Evolutionary conservation across 2,329 filamentous ascomycete species (phyloP), one percentile per base, ranked within the genome.

Genomic region (Cladosporium sp.): DNA sequence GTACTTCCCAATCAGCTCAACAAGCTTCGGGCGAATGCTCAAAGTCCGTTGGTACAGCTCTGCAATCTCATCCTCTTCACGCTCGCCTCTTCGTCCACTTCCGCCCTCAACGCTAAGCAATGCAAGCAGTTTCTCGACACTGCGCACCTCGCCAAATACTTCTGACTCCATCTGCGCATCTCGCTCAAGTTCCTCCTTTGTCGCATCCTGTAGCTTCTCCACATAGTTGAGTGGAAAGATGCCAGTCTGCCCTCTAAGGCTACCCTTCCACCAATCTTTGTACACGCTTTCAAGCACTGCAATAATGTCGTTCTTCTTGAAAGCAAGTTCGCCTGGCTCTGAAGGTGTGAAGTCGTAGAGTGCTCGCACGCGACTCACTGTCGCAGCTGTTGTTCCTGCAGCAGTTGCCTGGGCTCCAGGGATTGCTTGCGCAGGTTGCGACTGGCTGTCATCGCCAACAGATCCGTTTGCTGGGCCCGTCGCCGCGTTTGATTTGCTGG

Each of bases 211-310:
- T 64, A 99, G 80, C 75, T 99, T 99, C 78, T 99, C 94, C 15
- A 99, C 94, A 70, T 99, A 99, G 77, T 99, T 99, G 64, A 99
- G 83, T 6, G 94, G 94, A 75, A 99, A 99, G 64, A 99, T 99
- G 67, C 94, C 94, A 6, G 92, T 97, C 74, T 97, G 91, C 19
- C 94, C 94, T 71, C 92, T 87, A 60, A 99, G 79, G 42, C 92
- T 96, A 1, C 94, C 94, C 67, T 96, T 93, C 94, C 94, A 99
- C 94, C 94, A 99, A 74, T 99, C 94, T 75, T 97, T 99, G 78
- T 95, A 99, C 1, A 97, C 94, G 1, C 92, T 97, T 75, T 97
- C 94, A 40, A 99, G 81, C 15, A 99, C 94, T 1, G 94, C 93
- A 73, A 99, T 99, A 40, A 97, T 88, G 72, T 99, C 94, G 28